phyloP scores from a whole-genome alignment of 1,284 basidiomycete genomes.

The Malassezia yamatoensis region DNA sequence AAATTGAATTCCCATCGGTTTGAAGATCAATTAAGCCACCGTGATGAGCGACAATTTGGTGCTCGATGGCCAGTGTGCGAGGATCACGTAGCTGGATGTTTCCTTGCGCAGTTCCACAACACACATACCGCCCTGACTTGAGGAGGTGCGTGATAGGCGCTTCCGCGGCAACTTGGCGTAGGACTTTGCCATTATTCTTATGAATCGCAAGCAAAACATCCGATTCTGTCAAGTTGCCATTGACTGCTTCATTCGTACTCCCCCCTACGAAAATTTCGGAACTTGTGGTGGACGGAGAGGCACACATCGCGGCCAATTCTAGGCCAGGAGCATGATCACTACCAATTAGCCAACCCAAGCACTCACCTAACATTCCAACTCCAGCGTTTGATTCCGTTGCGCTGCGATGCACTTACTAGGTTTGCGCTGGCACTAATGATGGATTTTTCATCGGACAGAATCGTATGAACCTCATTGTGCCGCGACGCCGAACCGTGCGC shows the following conservation, averaged over 20 bases:
- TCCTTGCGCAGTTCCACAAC: conserved; percentile 33
- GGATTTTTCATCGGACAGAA: conserved; percentile 46
- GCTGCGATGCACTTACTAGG: conserved; percentile 47
- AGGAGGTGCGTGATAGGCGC: conserved; percentile 35
- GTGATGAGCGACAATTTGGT: conserved; percentile 42
- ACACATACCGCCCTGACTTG: conserved; percentile 30
- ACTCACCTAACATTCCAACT: conserved; percentile 12
- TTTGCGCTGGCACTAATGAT: conserved; percentile 46
- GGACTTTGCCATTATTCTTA: conserved; percentile 31
- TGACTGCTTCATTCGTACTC: conserved; percentile 21
- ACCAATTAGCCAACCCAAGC: neutral
- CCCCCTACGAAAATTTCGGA: conserved; percentile 42
- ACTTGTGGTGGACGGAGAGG: conserved; percentile 30
- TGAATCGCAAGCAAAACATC: conserved; percentile 37
- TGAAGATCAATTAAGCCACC: conserved; percentile 46
- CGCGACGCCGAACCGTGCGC: conserved; percentile 55
- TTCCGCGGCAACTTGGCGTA: conserved; percentile 34
- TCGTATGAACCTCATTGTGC: conserved; percentile 35
- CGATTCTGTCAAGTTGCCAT: conserved; percentile 21
- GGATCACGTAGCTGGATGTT: conserved; percentile 45
- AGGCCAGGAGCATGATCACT: conserved; percentile 21
- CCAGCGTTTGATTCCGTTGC: conserved; percentile 49
- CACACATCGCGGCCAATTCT: conserved; percentile 37
- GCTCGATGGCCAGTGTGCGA: conserved; percentile 35
- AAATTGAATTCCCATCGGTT: conserved; percentile 40